Evolutionary conservation across 768 basidiomycete genomes (phyloP).

Genomic region (Symmetrospora coprosmae): DNA sequence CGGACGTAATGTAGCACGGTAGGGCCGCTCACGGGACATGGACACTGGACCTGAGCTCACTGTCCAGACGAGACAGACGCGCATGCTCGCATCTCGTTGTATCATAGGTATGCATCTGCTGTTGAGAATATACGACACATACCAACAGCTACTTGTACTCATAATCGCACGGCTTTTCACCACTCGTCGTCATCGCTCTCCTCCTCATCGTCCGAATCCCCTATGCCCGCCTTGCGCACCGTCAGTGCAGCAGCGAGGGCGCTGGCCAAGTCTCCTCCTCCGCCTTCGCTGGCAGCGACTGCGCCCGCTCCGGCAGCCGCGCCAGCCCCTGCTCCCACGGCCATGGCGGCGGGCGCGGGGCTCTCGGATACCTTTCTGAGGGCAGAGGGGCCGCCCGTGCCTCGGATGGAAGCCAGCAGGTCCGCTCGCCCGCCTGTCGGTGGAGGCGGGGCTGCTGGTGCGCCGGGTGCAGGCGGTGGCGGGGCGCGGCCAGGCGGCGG

Average conservation of each 20-base stretch:
- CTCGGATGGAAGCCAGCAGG: constrained; percentile 28
- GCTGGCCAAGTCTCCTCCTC: constrained; percentile 62
- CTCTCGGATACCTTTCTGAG: constrained; percentile 17
- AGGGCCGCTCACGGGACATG: too few species aligned
- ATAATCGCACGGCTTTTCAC: too few species aligned
- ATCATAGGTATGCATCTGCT: too few species aligned
- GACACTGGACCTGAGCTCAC: too few species aligned
- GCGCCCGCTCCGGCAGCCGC: constrained; percentile 22
- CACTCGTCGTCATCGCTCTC: constrained; percentile 53
- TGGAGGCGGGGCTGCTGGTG: constrained; percentile 23
- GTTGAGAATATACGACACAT: too few species aligned
- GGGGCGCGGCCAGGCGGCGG: constrained; percentile 28
- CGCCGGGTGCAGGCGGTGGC: constrained; percentile 27
- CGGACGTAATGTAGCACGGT: too few species aligned
- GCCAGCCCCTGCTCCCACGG: constrained; percentile 26
- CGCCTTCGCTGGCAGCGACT: constrained; percentile 30
- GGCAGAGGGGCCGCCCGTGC: constrained; percentile 15
- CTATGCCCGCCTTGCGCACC: constrained; percentile 71
- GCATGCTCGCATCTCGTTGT: too few species aligned
- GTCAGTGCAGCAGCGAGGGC: constrained; percentile 70
- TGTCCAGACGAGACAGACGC: too few species aligned
- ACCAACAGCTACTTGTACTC: too few species aligned
- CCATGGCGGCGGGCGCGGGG: constrained; percentile 27
- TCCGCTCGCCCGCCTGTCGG: constrained; percentile 22
- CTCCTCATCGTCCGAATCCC: constrained; percentile 62